These are phyloP conservation scores for Leersia perrieri DNA, from an alignment of 176 grass and related monocot species.

Conservation along the genomic window DNA sequence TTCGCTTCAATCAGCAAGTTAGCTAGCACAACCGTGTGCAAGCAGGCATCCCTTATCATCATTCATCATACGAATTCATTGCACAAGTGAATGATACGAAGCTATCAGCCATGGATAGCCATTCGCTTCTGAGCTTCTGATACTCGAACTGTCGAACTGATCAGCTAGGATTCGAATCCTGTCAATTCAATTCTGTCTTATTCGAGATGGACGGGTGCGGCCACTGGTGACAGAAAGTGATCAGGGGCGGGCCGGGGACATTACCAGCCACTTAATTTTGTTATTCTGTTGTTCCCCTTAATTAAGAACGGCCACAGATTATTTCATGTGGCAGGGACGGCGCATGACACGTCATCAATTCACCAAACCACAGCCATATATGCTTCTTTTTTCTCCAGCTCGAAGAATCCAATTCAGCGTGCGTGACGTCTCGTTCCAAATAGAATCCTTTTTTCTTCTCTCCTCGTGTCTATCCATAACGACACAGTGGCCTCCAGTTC, in stretches of 20 bases:
- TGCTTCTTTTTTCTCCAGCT: background rate
- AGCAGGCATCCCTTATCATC: background rate
- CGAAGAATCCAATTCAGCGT: constrained; percentile 13
- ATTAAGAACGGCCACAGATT: background rate
- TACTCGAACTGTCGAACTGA: background rate
- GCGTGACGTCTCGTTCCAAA: background rate
- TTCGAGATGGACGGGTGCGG: background rate
- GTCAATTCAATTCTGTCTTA: background rate
- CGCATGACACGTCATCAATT: background rate
- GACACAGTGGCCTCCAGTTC: constrained; percentile 2
- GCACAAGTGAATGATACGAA: too few relatives aligned
- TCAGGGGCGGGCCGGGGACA: background rate
- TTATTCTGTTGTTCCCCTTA: background rate
- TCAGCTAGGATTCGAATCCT: background rate
- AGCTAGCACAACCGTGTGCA: too few relatives aligned
- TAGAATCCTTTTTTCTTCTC: background rate
- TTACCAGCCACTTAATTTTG: background rate
- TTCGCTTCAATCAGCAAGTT: background rate
- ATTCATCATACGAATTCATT: background rate
- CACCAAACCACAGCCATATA: constrained; percentile 13
- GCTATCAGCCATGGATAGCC: too few relatives aligned
- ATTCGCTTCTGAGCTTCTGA: background rate
- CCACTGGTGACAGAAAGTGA: background rate
- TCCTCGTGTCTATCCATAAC: constrained; percentile 23
- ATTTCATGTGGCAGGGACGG: constrained; percentile 12